Evolutionary conservation across 129 eudicot genomes (phyloP).

Genomic region (Escallonia rubra): DNA sequence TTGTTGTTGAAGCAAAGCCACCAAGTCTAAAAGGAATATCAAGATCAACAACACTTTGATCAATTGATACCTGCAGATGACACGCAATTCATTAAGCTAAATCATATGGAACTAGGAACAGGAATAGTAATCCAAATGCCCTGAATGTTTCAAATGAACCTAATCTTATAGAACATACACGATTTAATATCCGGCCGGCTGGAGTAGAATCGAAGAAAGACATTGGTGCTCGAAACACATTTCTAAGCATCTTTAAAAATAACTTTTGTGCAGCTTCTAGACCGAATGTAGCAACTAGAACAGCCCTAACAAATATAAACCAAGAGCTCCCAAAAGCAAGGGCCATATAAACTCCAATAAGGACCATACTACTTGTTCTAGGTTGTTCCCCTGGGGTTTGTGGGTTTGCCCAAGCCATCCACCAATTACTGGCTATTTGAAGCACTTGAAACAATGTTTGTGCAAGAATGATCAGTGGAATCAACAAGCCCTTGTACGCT

Average conservation of each 20-base stretch:
- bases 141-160: too few relatives aligned
- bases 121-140: neutral
- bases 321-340: conserved; percentile 91
- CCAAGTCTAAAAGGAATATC: conserved; percentile 97
- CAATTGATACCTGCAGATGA: conserved; percentile 69
- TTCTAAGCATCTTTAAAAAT: conserved; percentile 67
- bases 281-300: conserved; percentile 88
- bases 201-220: conserved; percentile 98
- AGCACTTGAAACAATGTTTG: conserved; percentile 74
- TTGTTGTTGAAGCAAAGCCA: conserved; percentile 90
- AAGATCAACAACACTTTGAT: conserved; percentile 92
- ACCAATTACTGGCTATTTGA: conserved; percentile 94
- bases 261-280: conserved; percentile 79
- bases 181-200: conserved; percentile 81
- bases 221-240: conserved; percentile 92
- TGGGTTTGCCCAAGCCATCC: conserved; percentile 99
- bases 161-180: conserved; percentile 29
- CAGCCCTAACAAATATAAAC: conserved; percentile 84
- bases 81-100: neutral
- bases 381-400: conserved; percentile 77
- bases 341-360: conserved; percentile 81
- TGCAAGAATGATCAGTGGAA: conserved; percentile 77
- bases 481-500: conserved; percentile 79
- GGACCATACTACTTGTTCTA: conserved; percentile 55
- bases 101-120: neutral